Conservation (phyloP, 805 yeast species). For the Myxozyma lipomycoides region DNA sequence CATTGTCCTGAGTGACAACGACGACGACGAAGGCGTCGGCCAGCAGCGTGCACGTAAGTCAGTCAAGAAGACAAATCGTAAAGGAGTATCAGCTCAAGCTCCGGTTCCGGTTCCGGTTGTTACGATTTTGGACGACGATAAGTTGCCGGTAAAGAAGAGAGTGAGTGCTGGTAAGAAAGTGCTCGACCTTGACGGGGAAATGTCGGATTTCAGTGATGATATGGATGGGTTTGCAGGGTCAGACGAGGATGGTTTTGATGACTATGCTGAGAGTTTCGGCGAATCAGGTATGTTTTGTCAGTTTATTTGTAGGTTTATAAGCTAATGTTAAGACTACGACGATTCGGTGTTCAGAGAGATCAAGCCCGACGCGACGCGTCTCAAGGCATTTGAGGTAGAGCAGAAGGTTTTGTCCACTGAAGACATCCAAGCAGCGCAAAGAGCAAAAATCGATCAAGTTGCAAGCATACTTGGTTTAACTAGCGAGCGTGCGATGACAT, state of each 20-base stretch:
- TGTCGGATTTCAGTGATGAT: slow-evolving; percentile 19
- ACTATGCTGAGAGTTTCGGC: slow-evolving; percentile 24
- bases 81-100: too few relatives aligned
- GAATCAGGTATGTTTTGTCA: slow-evolving; percentile 14
- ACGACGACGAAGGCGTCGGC: too few relatives aligned
- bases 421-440: slow-evolving; percentile 35
- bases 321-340: slow-evolving; percentile 13
- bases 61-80: too few relatives aligned
- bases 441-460: slow-evolving; percentile 38
- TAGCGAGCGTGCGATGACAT: slow-evolving; percentile 41
- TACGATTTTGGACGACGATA: too few relatives aligned
- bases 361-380: slow-evolving; percentile 27
- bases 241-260: slow-evolving; percentile 25
- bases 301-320: not conserved
- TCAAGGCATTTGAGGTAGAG: slow-evolving; percentile 31
- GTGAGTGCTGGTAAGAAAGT: too few relatives aligned
- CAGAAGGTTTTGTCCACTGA: slow-evolving; percentile 27
- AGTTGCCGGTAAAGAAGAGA: too few relatives aligned
- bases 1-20: too few relatives aligned
- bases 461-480: slow-evolving; percentile 41
- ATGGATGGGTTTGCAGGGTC: slow-evolving; percentile 23
- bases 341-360: slow-evolving; percentile 28
- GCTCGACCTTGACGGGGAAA: too few relatives aligned
- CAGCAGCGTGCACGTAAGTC: too few relatives aligned
- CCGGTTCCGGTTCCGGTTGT: too few relatives aligned